Base-by-base conservation (phyloP, 768 basidiomycete species). In the Lentinula aciculospora region DNA sequence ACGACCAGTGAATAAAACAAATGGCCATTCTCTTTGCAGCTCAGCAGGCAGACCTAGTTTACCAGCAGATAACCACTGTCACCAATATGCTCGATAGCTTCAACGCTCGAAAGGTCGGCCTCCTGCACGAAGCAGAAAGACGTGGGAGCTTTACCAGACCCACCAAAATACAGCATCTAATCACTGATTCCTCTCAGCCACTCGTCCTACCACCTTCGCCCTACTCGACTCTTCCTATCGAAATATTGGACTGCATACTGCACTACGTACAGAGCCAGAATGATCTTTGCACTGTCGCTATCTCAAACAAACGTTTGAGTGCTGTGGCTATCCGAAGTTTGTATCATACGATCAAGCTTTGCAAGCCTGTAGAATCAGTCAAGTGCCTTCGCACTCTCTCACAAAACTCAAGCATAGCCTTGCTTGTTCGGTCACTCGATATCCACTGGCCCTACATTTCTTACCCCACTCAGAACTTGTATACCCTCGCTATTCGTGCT, bases 381-480 rank as follows among this genome's bases (percentile, higher is more conserved):
- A 60, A 44, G 2, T 78, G 81, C 55, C 62, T 83, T 55, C 69
- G 66, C 21, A 70, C 70, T 0, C 74, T 84, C 34, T 63, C 72
- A n/a, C 61, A 60, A 0, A 78, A 73, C 50, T 62, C 74, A 0
- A 25, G 65, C n/a, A 65, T 79, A 15, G 67, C 75, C 1, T 62
- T 62, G 2, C 66, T 79, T 45, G 81, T 85, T 32, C 77, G 76
- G 29, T 65, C 63, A 1, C 71, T 85, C 48, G 73, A 74, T n/a
- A 61, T 87, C 37, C 74, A 80, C 61, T 75, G 77, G 68, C 57
- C 62, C 47, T 51, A 60, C 6, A 27, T 29, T 12, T 48, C 68
- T 53, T 54, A 58, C 39, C 74, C 79, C n/a, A 79, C 79, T 0
- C 66, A 64, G 21, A 81, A 81, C 63, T 70, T 81, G 59, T 80